Base-by-base conservation (phyloP, 176 grass and related monocot species). In the Calamus simplicifolius region DNA sequence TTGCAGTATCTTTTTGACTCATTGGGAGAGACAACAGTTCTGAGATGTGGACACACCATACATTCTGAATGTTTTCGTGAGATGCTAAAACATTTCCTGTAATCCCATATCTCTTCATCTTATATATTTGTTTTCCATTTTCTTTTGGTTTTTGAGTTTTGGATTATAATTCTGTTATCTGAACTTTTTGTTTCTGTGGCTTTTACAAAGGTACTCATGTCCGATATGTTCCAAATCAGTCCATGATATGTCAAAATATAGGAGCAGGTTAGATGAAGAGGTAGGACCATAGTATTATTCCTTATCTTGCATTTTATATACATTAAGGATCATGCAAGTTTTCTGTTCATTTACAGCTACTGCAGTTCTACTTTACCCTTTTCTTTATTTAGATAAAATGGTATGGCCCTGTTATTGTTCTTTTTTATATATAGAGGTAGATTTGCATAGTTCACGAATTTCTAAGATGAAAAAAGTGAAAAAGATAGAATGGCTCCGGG, bases 1-100 rank as follows among this genome's bases (percentile, higher is more conserved):
- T 56, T 79, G 76, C 81, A 98, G 93, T 98, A 98, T 79, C 84
- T 98, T 61, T 98, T 98, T 73, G 93, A 98, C 77, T 98, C 93
- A 25, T 75, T 92, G 59, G 77, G 85, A 88, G 87, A 70, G 18
- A 98, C 81, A 73, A 81, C 70, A 21, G 82, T 98, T 80, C 81
- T 98, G 49, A 54, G 75, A 30, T 98, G 93, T 59, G 93, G 93
- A 62, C 93, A 98, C 67, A 98, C 93, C 13, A 92, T 98, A 70
- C 93, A 98, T 75, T 52, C 30, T 54, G 76, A 88, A n/a, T 98
- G 93, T 69, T 89, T 80, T 69, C 4, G 0, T 52, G 84, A 92
- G 52, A 98, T 98, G 93, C 19, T 89, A 61, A 6, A 60, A 29
- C 93, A 98, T 78, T 50, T 73, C 19, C 80, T 83, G 93, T 98